Percentiles rank a stretch among this genome's conserved stretches.
Evolutionary conservation across 164 flowering plant species (phyloP).

Genomic region (Stephania cephalantha): DNA sequence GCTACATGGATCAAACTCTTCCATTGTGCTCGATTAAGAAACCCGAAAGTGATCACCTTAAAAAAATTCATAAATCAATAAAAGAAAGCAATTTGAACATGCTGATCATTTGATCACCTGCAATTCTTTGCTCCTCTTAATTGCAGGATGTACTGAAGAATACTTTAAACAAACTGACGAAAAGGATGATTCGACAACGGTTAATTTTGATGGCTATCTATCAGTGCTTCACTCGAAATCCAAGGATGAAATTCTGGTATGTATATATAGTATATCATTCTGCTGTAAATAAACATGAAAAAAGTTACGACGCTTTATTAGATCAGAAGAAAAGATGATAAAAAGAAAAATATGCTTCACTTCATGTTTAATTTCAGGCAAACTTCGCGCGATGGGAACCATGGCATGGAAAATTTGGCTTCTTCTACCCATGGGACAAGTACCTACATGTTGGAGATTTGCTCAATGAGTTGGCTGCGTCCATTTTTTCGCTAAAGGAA

Average conservation of each 20-base stretch:
- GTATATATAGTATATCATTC: neutral
- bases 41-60: too few species aligned
- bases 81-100: neutral
- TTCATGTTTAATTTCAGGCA: slow-evolving; percentile 29
- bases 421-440: slow-evolving; percentile 53
- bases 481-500: slow-evolving; percentile 28
- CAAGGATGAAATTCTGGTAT: slow-evolving; percentile 67
- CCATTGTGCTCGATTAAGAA: too few species aligned
- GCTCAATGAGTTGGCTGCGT: slow-evolving; percentile 50
- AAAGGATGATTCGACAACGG: slow-evolving; percentile 20
- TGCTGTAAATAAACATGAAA: neutral
- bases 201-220: slow-evolving; percentile 28
- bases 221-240: slow-evolving; percentile 57
- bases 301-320: neutral
- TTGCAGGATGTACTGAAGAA: slow-evolving; percentile 43
- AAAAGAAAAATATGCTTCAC: neutral
- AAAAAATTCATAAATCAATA: neutral
- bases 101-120: neutral
- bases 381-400: slow-evolving; percentile 81
- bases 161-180: slow-evolving; percentile 27
- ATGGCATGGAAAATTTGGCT: slow-evolving; percentile 75
- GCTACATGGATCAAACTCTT: too few species aligned
- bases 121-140: neutral
- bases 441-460: slow-evolving; percentile 49
- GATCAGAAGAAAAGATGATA: neutral